Evolutionary conservation across 768 basidiomycete species (phyloP).

Genomic region (Pisolithus marmoratus): DNA sequence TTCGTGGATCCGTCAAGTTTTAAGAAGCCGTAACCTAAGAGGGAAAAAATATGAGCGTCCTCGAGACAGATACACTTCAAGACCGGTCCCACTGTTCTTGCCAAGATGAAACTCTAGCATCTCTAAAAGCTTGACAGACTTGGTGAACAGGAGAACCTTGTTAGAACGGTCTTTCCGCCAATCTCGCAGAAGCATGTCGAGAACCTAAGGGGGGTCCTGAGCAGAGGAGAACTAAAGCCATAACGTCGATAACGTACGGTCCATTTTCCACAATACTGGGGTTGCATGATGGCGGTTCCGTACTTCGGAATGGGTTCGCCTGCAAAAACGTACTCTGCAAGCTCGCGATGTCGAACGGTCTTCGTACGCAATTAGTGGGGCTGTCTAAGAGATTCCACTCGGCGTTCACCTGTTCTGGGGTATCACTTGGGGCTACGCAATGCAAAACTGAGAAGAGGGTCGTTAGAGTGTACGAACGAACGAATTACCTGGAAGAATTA

Average conservation of each 20-base stretch:
- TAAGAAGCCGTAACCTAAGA: conserved; percentile 53
- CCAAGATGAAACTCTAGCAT: conserved; percentile 77
- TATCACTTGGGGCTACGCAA: conserved; percentile 57
- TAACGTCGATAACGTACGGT: conserved; percentile 44
- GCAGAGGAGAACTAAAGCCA: neutral
- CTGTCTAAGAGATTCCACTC: neutral
- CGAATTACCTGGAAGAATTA: conserved; percentile 72
- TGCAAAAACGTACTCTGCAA: conserved; percentile 60
- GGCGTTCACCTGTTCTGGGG: conserved; percentile 53
- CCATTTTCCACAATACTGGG: conserved; percentile 83
- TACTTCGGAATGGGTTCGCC: conserved; percentile 51
- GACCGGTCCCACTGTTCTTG: conserved; percentile 38
- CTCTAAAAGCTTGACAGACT: conserved; percentile 83
- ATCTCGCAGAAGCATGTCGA: conserved; percentile 58
- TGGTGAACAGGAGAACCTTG: conserved; percentile 93
- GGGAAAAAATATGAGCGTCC: neutral
- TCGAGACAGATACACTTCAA: neutral
- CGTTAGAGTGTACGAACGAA: neutral
- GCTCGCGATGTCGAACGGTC: conserved; percentile 52
- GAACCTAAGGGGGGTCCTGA: conserved; percentile 41
- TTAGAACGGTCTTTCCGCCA: conserved; percentile 63
- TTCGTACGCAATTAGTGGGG: conserved; percentile 6
- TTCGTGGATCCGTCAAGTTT: conserved; percentile 77
- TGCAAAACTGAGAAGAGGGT: conserved; percentile 2
- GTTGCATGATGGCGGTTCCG: conserved; percentile 54